Percentiles rank a stretch among this genome's conserved stretches.
These are phyloP conservation scores for Dorcoceras hygrometricum DNA, from an alignment of 257 asterid species.

Conservation along the genomic window DNA sequence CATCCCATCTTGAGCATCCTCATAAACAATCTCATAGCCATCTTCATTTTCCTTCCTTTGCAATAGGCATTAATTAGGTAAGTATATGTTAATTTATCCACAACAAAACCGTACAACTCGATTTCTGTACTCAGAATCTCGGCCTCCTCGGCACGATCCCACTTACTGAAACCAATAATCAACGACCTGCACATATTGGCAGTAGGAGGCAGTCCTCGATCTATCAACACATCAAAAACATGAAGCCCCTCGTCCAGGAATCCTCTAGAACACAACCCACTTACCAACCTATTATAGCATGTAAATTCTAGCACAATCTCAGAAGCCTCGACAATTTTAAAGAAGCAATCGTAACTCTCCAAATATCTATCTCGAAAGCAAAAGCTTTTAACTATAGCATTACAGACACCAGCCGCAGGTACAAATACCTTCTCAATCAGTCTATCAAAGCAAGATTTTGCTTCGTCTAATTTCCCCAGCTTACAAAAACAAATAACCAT, in stretches of 20 bases:
- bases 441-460: conserved; percentile 41
- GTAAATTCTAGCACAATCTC: conserved; percentile 28
- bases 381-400: conserved; percentile 41
- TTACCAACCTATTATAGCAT: conserved; percentile 49
- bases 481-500: conserved; percentile 53
- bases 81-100: conserved; percentile 50
- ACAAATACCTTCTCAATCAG: conserved; percentile 26
- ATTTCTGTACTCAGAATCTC: conserved; percentile 42
- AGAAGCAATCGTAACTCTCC: conserved; percentile 48
- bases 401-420: conserved; percentile 41
- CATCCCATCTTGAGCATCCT: conserved; percentile 56
- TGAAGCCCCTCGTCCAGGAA: conserved; percentile 45
- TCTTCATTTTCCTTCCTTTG: conserved; percentile 49
- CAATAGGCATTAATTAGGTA: conserved; percentile 49
- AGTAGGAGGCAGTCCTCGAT: conserved; percentile 41
- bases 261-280: conserved; percentile 41
- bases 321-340: conserved; percentile 25
- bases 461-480: conserved; percentile 53
- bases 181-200: conserved; percentile 47
- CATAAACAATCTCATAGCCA: conserved; percentile 56
- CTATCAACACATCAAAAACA: conserved; percentile 41
- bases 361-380: conserved; percentile 29
- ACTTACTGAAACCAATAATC: conserved; percentile 40
- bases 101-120: conserved; percentile 45
- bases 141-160: conserved; percentile 54